Evolutionary conservation across 2,329 filamentous ascomycete species (phyloP).

Genomic region (Ophiostoma triangulosporum): DNA sequence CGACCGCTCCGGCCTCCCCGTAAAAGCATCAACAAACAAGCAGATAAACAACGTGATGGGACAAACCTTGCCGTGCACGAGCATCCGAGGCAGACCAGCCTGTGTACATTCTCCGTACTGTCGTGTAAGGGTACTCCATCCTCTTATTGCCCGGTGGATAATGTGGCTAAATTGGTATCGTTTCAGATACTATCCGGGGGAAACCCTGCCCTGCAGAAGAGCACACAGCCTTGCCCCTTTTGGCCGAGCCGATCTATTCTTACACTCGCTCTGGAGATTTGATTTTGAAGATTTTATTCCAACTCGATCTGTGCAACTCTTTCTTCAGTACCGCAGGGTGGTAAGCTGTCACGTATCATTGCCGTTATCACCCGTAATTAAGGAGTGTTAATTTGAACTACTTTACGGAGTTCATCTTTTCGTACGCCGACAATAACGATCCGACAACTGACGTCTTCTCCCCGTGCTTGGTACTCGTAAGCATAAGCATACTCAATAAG

Average conservation of each 20-base stretch:
- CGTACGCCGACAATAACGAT: too few species aligned
- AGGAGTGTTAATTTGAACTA: too few species aligned
- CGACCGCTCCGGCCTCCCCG: too few species aligned
- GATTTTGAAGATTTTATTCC: background rate
- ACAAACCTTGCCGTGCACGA: background rate
- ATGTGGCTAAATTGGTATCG: slow-evolving; percentile 9
- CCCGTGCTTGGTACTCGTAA: too few species aligned
- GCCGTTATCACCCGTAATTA: background rate
- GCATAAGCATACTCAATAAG: background rate
- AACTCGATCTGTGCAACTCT: background rate
- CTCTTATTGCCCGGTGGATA: background rate
- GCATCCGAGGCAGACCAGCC: background rate
- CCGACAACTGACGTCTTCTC: too few species aligned
- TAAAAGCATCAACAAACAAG: background rate
- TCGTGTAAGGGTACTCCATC: background rate
- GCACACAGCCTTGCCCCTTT: slow-evolving; percentile 1
- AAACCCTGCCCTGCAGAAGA: background rate
- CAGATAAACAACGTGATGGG: background rate
- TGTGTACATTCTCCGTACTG: background rate
- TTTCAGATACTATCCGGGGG: slow-evolving; percentile 10
- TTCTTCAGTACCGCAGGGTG: background rate
- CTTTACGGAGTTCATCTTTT: too few species aligned
- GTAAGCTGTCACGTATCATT: background rate
- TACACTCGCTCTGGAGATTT: background rate
- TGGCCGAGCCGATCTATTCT: background rate